These are phyloP conservation scores for Kluyveromyces nonfermentans DNA, from an alignment of 805 yeast genomes.

Conservation along the genomic window DNA sequence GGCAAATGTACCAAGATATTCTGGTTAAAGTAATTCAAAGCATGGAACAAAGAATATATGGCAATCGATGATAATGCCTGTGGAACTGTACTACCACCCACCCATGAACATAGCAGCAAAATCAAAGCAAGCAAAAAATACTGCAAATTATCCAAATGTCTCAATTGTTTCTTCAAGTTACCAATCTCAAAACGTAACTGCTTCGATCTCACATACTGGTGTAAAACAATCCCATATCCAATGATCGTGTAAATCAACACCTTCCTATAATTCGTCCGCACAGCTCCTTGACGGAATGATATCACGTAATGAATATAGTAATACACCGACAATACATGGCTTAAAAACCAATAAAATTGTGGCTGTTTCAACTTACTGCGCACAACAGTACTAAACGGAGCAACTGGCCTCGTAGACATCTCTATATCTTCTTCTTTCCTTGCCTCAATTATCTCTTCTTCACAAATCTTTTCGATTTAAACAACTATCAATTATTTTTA, in stretches of 20 bases:
- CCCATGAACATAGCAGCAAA: conserved; percentile 36
- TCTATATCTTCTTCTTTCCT: neutral
- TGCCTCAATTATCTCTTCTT: neutral
- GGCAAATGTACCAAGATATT: conserved; percentile 46
- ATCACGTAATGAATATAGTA: conserved; percentile 32
- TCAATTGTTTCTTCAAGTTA: conserved; percentile 24
- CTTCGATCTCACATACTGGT: conserved; percentile 44
- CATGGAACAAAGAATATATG: conserved; percentile 57
- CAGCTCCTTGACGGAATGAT: conserved; percentile 31
- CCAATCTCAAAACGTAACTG: conserved; percentile 27
- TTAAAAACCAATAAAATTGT: conserved; percentile 64
- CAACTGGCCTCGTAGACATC: conserved; percentile 9
- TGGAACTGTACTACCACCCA: conserved; percentile 32
- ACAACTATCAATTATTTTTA: neutral
- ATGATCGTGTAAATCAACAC: conserved; percentile 43
- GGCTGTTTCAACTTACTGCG: conserved; percentile 33
- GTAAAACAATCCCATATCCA: conserved; percentile 55
- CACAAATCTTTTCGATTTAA: neutral
- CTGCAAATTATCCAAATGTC: conserved; percentile 49
- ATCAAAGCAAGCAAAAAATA: conserved; percentile 41
- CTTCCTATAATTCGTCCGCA: conserved; percentile 32
- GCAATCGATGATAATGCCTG: conserved; percentile 52
- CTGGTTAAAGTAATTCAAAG: conserved; percentile 47
- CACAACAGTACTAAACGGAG: conserved; percentile 16
- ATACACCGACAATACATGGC: conserved; percentile 43